Percentiles rank a stretch among this genome's conserved stretches.
Evolutionary conservation across 2,329 filamentous ascomycete genomes (phyloP).

Genomic region (Trematosphaeria pertusa): DNA sequence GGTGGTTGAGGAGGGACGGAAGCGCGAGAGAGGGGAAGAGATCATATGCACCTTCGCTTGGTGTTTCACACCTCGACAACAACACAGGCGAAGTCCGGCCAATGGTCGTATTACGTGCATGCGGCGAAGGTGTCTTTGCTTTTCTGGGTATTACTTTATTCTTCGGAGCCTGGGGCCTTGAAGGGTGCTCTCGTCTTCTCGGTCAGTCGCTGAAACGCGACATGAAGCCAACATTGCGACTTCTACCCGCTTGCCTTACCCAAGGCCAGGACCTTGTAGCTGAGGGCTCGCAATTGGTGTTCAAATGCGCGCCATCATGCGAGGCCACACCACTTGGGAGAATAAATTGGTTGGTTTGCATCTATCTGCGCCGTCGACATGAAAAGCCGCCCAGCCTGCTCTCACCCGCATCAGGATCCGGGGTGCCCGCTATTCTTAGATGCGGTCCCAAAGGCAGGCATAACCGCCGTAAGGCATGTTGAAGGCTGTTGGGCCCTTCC

Average conservation of each 20-base stretch:
- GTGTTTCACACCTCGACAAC: constrained; percentile 26
- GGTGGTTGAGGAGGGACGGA: constrained; percentile 13
- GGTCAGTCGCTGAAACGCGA: too few species aligned
- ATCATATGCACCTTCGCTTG: constrained; percentile 12
- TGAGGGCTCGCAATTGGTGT: too few species aligned
- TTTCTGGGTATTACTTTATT: constrained; percentile 1
- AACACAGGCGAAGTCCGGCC: constrained; percentile 19
- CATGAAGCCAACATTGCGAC: too few species aligned
- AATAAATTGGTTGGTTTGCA: constrained; percentile 8
- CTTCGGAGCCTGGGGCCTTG: neutral
- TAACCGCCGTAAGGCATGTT: too few species aligned
- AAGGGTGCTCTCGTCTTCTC: neutral
- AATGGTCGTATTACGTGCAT: constrained; percentile 12
- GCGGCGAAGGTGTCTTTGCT: constrained; percentile 8
- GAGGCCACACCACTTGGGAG: too few species aligned
- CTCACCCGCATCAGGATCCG: too few species aligned
- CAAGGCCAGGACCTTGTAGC: too few species aligned
- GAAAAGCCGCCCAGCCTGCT: constrained; percentile 15
- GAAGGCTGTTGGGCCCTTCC: neutral
- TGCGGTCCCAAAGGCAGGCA: too few species aligned
- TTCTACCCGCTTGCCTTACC: too few species aligned
- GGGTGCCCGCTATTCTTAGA: too few species aligned
- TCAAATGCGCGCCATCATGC: too few species aligned
- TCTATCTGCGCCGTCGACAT: neutral
- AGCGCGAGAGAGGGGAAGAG: constrained; percentile 10